Conservation (phyloP, 2,329 filamentous ascomycete genomes). For the Cladophialophora immunda region DNA sequence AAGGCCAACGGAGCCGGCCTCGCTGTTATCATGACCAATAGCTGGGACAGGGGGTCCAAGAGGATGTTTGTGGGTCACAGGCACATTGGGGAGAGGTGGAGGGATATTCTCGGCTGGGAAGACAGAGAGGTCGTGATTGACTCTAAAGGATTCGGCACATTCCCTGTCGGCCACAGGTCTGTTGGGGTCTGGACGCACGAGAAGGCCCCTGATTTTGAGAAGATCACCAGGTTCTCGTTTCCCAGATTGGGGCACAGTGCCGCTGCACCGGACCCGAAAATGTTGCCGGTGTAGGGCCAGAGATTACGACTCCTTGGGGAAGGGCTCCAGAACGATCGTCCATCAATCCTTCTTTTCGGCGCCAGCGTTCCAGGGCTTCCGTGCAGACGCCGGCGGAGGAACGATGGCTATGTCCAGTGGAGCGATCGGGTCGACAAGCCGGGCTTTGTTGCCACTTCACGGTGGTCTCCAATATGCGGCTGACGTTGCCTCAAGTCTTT, state of each 20-base stretch:
- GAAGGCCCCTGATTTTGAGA: slow-evolving; percentile 31
- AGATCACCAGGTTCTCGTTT: slow-evolving; percentile 30
- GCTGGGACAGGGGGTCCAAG: slow-evolving; percentile 51
- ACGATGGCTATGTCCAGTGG: neutral
- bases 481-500: neutral
- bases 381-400: neutral
- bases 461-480: neutral
- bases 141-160: slow-evolving; percentile 65
- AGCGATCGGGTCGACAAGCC: neutral
- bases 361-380: neutral
- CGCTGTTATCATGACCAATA: slow-evolving; percentile 67
- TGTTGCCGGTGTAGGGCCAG: neutral
- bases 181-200: slow-evolving; percentile 64
- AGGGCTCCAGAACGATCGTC: neutral
- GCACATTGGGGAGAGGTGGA: slow-evolving; percentile 70
- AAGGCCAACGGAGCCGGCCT: slow-evolving; percentile 53
- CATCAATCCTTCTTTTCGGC: neutral
- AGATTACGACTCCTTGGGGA: neutral
- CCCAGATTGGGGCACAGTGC: slow-evolving; percentile 23
- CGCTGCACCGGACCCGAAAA: slow-evolving; percentile 8
- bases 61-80: slow-evolving; percentile 70
- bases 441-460: neutral
- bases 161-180: slow-evolving; percentile 63
- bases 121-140: slow-evolving; percentile 67
- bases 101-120: slow-evolving; percentile 67